Base-by-base conservation (phyloP, 371 early-diverging fungal genomes). In the Catenaria anguillulae region DNA sequence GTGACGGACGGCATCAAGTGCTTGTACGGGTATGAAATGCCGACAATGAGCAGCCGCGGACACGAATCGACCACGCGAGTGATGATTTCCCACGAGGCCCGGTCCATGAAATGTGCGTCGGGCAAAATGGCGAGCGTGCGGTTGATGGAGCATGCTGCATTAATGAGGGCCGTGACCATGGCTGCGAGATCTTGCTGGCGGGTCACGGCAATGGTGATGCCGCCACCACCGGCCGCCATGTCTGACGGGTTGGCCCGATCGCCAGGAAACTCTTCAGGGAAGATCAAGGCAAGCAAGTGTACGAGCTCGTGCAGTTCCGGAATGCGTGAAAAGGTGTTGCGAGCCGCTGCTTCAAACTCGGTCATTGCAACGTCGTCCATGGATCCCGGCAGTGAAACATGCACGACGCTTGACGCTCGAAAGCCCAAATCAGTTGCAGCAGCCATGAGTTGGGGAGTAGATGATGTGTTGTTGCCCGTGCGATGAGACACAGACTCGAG, bases 81-180 rank as follows among this genome's bases (percentile, higher is more conserved):
- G 2, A 73, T 52, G 10, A 79, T 55, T 52, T 76, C 73, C 76
- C 75, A 77, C 17, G 77, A 73, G 5, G 62, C 33, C 0, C 60
- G 60, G 60, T 78, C 79, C 66, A 74, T 68, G 71, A 69, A 78
- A 24, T 78, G 79, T 6, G 68, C 64, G 65, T 78, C 79, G 29
- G 71, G 65, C 33, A 78, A 37, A 31, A 72, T 50, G 12, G 78
- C 54, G 8, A 68, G 54, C 4, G 75, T 13, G 10, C 61, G 61
- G 55, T 61, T 64, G 34, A 37, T 34, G n/a, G 29, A 56, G 15
- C 69, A 56, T 17, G 75, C 6, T 4, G 45, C 63, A 37, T 61
- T 60, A 50, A 79, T 36, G 31, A 76, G 56, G n/a, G 64, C 34
- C 24, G 29, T 19, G 26, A 79, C 36, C 21, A 78, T 48, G 6